Conservation (phyloP, 352 stramenopile genomes). For the Phytopythium litorale region DNA sequence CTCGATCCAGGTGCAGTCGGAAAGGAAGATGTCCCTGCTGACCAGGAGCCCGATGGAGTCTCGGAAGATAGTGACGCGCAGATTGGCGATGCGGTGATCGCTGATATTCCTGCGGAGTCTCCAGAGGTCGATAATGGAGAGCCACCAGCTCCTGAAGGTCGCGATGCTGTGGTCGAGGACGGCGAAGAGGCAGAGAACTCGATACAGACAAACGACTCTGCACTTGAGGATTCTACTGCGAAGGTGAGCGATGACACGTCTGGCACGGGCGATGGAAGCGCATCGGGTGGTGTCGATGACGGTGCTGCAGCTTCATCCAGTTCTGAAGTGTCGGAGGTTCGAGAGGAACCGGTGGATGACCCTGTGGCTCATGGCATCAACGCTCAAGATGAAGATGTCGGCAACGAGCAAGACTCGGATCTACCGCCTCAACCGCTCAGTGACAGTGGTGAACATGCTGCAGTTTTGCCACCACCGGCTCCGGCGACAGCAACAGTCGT, state of each 20-base stretch:
- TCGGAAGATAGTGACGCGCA: not conserved
- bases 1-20: not conserved
- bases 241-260: not conserved
- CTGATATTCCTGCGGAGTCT: not conserved
- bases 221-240: not conserved
- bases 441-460: not conserved
- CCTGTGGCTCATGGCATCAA: not conserved
- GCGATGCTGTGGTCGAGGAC: not conserved
- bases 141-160: not conserved
- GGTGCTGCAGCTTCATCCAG: not conserved
- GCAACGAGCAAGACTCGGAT: not conserved
- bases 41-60: not conserved
- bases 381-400: not conserved
- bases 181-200: not conserved
- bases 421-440: not conserved
- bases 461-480: constrained; percentile 15
- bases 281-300: not conserved
- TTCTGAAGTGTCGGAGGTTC: not conserved
- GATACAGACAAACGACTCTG: not conserved
- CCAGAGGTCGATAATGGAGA: not conserved
- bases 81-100: not conserved
- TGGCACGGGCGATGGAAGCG: not conserved
- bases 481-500: constrained; percentile 9
- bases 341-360: not conserved
- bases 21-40: not conserved